These are phyloP conservation scores for Lasiodiplodia gonubiensis DNA, from an alignment of 2,329 filamentous ascomycete genomes.

Conservation along the genomic window DNA sequence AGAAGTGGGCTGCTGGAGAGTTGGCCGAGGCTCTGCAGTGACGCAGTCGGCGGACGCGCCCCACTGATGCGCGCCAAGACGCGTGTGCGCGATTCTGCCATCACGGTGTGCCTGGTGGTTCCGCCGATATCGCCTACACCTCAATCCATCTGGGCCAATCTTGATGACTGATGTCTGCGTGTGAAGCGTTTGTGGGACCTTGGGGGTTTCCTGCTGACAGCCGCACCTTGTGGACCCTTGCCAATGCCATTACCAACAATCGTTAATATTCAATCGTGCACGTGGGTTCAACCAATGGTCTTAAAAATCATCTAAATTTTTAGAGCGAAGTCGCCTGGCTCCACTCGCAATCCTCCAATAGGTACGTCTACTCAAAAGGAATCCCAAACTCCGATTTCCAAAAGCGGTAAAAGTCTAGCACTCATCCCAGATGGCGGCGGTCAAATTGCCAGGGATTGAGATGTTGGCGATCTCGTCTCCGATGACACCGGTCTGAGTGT, in stretches of 20 bases:
- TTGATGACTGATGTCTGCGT: background rate
- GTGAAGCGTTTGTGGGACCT: background rate
- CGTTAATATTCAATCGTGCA: background rate
- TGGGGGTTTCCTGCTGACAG: background rate
- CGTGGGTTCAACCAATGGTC: background rate
- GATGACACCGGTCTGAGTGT: constrained; percentile 65
- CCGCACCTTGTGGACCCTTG: background rate
- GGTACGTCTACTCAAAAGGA: background rate
- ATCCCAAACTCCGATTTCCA: background rate
- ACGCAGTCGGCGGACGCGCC: constrained; percentile 4
- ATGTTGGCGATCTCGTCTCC: constrained; percentile 52
- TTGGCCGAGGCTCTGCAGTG: constrained; percentile 13
- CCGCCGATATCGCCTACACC: constrained; percentile 1
- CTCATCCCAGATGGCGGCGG: constrained; percentile 42
- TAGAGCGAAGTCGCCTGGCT: background rate
- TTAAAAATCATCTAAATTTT: background rate
- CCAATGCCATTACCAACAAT: background rate
- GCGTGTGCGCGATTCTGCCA: constrained; percentile 8
- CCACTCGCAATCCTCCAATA: background rate
- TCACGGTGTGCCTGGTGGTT: background rate
- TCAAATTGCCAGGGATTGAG: constrained; percentile 39
- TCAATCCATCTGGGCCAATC: background rate
- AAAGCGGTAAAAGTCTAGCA: background rate
- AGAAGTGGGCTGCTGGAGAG: background rate
- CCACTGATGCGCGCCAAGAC: constrained; percentile 25